Percentiles rank a stretch among this genome's conserved stretches.
These are phyloP conservation scores for Lolium perenne DNA, from an alignment of 176 grass and related monocot genomes.

Conservation along the genomic window DNA sequence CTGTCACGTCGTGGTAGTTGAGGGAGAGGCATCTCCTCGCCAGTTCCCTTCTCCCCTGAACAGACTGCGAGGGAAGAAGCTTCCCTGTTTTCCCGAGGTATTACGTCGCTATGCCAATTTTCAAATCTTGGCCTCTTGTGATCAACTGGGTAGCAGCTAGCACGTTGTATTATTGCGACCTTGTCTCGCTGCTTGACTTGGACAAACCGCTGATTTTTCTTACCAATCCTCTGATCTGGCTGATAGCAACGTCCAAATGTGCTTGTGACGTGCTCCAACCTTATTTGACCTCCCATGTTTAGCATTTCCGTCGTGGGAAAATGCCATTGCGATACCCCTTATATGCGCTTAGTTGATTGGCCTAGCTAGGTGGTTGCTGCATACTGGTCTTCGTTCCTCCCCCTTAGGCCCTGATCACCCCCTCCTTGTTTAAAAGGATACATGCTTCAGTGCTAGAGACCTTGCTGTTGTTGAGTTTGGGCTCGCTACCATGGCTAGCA, in stretches of 20 bases:
- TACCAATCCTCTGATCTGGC: not conserved
- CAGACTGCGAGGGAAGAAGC: slow-evolving; percentile 39
- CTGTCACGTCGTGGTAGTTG: slow-evolving; percentile 52
- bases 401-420: not conserved
- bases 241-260: slow-evolving; percentile 22
- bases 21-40: slow-evolving; percentile 14
- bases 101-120: slow-evolving; percentile 31
- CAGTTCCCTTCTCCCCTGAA: not conserved
- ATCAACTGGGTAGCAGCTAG: slow-evolving; percentile 5
- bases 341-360: slow-evolving; percentile 32
- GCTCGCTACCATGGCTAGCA: slow-evolving; percentile 50
- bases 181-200: slow-evolving; percentile 49
- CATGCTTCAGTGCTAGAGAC: slow-evolving; percentile 41
- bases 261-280: slow-evolving; percentile 44
- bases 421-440: slow-evolving; percentile 29
- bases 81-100: slow-evolving; percentile 32
- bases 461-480: slow-evolving; percentile 35
- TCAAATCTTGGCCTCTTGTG: slow-evolving; percentile 29
- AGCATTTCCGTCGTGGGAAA: slow-evolving; percentile 25
- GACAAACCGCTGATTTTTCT: slow-evolving; percentile 39
- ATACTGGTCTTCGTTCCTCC: slow-evolving; percentile 28
- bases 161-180: slow-evolving; percentile 31
- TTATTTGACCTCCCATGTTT: slow-evolving; percentile 51
- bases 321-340: slow-evolving; percentile 12
- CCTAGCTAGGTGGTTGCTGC: slow-evolving; percentile 31